These are phyloP conservation scores for Colletotrichum coccodes DNA, from an alignment of 2,329 filamentous ascomycete species.

Conservation along the genomic window DNA sequence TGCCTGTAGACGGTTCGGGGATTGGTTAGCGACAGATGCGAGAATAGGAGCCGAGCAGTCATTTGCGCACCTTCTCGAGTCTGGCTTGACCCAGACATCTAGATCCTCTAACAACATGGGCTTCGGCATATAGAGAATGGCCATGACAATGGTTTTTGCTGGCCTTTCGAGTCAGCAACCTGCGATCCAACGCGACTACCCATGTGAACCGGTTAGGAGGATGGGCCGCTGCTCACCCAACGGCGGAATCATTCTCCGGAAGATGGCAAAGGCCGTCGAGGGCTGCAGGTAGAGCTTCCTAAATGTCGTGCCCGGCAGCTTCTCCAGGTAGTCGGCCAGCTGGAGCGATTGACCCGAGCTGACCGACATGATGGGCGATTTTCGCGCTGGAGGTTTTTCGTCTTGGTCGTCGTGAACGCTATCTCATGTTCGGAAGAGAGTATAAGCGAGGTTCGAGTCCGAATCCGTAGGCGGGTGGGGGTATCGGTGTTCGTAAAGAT, in stretches of 20 bases:
- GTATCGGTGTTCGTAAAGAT: background rate
- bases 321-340: conserved; percentile 91
- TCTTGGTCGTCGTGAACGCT: background rate
- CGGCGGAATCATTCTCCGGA: conserved; percentile 95
- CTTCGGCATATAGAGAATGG: conserved; percentile 87
- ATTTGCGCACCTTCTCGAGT: conserved; percentile 54
- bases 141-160: conserved; percentile 97
- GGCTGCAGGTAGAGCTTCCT: conserved; percentile 94
- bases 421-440: conserved; percentile 15
- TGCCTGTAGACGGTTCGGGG: conserved; percentile 58
- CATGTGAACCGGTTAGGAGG: background rate
- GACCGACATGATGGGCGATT: conserved; percentile 54
- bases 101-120: conserved; percentile 84
- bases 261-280: conserved; percentile 93
- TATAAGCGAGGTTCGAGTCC: background rate
- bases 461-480: background rate
- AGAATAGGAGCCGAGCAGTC: no score
- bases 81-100: conserved; percentile 84
- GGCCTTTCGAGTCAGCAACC: conserved; percentile 21
- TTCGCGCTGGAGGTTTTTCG: conserved; percentile 26
- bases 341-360: conserved; percentile 61
- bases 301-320: conserved; percentile 89
- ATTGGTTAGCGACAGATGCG: no score
- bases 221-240: conserved; percentile 67
- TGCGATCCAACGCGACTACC: background rate